Percentiles rank a stretch among this genome's conserved stretches.
These are phyloP conservation scores for Zygosaccharomyces pseudorouxii DNA, from an alignment of 805 yeast genomes.

Conservation along the genomic window DNA sequence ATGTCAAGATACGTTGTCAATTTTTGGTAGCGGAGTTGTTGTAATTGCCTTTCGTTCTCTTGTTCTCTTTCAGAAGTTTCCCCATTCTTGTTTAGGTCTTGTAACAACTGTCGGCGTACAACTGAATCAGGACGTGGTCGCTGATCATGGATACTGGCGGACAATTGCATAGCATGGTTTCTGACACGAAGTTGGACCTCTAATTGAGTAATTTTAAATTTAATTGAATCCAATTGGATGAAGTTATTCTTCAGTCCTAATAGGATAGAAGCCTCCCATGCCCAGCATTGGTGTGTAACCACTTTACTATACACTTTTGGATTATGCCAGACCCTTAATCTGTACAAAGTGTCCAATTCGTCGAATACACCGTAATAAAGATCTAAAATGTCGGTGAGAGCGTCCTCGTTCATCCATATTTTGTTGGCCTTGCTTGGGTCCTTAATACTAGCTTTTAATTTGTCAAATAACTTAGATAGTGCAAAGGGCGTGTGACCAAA, in stretches of 20 bases:
- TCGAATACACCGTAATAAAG: conserved; percentile 63
- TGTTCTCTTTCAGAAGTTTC: conserved; percentile 10
- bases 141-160: conserved; percentile 32
- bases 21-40: conserved; percentile 36
- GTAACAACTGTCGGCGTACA: conserved; percentile 30
- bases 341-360: conserved; percentile 54
- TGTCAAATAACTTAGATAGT: conserved; percentile 37
- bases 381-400: conserved; percentile 49
- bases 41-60: conserved; percentile 29
- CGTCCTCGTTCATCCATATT: conserved; percentile 41
- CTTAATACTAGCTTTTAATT: conserved; percentile 28
- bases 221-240: conserved; percentile 39
- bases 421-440: conserved; percentile 20
- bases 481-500: conserved; percentile 69
- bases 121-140: conserved; percentile 39
- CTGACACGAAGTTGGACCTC: conserved; percentile 59
- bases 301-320: conserved; percentile 35
- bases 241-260: conserved; percentile 51
- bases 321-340: conserved; percentile 36
- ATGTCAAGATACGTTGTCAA: conserved; percentile 39
- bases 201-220: conserved; percentile 48
- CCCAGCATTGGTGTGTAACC: conserved; percentile 53
- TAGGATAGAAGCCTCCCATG: conserved; percentile 67
- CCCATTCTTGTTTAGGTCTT: conserved; percentile 23
- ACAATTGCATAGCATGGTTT: conserved; percentile 21